phyloP scores from a whole-genome alignment of 805 yeast genomes.

The Lachancea lanzarotensis region DNA sequence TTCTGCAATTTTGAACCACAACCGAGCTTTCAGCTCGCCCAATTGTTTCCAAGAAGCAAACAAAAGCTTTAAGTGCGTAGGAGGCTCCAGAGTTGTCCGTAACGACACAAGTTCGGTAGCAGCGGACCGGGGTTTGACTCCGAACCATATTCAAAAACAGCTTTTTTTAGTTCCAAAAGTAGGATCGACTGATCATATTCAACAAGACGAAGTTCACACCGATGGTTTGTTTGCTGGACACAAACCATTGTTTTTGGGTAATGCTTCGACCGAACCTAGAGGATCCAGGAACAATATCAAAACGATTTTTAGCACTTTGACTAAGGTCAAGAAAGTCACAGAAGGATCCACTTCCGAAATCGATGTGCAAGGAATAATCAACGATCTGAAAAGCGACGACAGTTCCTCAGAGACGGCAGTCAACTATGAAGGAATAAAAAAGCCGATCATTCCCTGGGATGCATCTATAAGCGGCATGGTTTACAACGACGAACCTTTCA shows the following conservation, averaged over 20 bases:
- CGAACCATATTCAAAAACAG: not conserved
- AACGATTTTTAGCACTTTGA: constrained; percentile 18
- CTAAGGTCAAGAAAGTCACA: constrained; percentile 15
- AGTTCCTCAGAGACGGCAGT: not conserved
- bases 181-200: constrained; percentile 25
- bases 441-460: constrained; percentile 36
- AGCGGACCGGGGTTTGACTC: not conserved
- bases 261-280: constrained; percentile 20
- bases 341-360: constrained; percentile 11
- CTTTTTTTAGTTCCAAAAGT: constrained; percentile 24
- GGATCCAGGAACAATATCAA: constrained; percentile 11
- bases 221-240: constrained; percentile 43
- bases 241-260: constrained; percentile 39
- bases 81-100: not conserved
- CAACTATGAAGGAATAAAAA: constrained; percentile 11
- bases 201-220: constrained; percentile 24
- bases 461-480: constrained; percentile 35
- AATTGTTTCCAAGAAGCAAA: not conserved
- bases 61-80: not conserved
- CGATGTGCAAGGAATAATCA: constrained; percentile 17
- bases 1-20: not conserved
- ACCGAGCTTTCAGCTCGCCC: not conserved
- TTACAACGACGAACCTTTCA: constrained; percentile 31
- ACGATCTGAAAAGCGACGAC: constrained; percentile 16
- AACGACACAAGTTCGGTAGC: not conserved